Evolutionary conservation across 2,329 filamentous ascomycete genomes (phyloP).

Genomic region (Xylariales sp.): DNA sequence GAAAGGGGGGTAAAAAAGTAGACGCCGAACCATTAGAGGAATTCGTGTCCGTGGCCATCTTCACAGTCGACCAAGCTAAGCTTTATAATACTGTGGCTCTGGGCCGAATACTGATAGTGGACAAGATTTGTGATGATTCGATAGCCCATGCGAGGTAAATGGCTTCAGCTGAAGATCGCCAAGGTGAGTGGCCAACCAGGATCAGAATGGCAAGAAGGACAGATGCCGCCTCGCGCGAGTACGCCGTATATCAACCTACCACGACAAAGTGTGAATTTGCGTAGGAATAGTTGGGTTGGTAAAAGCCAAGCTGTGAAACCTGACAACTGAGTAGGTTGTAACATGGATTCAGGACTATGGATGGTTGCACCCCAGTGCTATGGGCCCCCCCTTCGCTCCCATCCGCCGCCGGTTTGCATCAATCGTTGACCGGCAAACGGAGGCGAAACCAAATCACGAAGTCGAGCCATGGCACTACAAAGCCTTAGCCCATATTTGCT

Average conservation of each 20-base stretch:
- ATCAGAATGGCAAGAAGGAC: constrained; percentile 7
- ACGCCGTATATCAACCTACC: constrained; percentile 17
- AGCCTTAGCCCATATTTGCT: too few species aligned
- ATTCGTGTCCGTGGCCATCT: constrained; percentile 3
- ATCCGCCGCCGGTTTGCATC: neutral
- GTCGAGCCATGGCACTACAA: neutral
- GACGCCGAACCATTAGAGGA: constrained; percentile 7
- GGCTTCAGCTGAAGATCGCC: constrained; percentile 5
- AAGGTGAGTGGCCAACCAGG: constrained; percentile 8
- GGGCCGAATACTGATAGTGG: neutral
- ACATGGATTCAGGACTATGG: neutral
- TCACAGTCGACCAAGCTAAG: neutral
- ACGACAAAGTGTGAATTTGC: constrained; percentile 3
- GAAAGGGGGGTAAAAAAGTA: constrained; percentile 3
- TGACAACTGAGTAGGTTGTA: neutral
- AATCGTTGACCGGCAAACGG: neutral
- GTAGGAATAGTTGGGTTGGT: constrained; percentile 6
- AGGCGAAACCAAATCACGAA: neutral
- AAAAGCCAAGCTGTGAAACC: constrained; percentile 4
- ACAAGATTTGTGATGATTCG: neutral
- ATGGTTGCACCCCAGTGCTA: neutral
- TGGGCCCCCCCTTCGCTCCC: neutral
- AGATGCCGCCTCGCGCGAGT: constrained; percentile 7
- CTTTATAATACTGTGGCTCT: neutral
- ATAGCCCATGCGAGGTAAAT: constrained; percentile 2